Evolutionary conservation across 495 filamentous ascomycete species (phyloP), one percentile per base, ranked within the genome.

Genomic region (Tuber melanosporum): DNA sequence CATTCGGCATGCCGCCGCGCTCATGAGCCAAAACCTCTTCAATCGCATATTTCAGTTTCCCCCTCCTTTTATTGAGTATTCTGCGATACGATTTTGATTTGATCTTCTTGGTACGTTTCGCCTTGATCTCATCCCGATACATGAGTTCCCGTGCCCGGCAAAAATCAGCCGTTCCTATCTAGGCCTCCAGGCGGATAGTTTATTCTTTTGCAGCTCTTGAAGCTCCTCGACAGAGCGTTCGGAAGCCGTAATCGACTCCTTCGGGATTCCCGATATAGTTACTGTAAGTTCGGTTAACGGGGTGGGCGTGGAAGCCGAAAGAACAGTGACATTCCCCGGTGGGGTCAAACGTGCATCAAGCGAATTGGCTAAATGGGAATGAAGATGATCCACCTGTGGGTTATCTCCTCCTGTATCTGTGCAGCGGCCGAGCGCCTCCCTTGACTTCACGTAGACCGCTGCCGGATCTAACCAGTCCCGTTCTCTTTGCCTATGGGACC

Each of bases 41-140:
- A 42, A 42, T 42, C 2, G 41, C 41, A 42, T 42, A 3, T 42
- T 3, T 42, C 41, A 3, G 85, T 75, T 90, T 90, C 82, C 93
- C 90, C 19, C 90, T 88, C 80, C 97, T 92, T 81, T 92, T 97
- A 47, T 95, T 91, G 83, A 98, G 96, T 36, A 98, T 91, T 72
- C 94, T 90, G n/a, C 93, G 91, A 82, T 94, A 99, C 0, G 94
- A 89, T 82, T 97, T 98, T 81, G 91, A 94, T 86, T 99, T 98
- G 84, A 99, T 99, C 86, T 98, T 98, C 84, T 97, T 97, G 84
- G 98, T 92, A 4, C 95, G 91, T 85, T 95, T 97, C 6, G 94
- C 89, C 73, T 93, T 90, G 0, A 91, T 89, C 84, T 97, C 92
- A 83, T 99, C 96, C 22, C 94, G 88, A 76, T 96, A 97, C 71